Evolutionary conservation across 768 basidiomycete species (phyloP).

Genomic region (Suillus luteus): DNA sequence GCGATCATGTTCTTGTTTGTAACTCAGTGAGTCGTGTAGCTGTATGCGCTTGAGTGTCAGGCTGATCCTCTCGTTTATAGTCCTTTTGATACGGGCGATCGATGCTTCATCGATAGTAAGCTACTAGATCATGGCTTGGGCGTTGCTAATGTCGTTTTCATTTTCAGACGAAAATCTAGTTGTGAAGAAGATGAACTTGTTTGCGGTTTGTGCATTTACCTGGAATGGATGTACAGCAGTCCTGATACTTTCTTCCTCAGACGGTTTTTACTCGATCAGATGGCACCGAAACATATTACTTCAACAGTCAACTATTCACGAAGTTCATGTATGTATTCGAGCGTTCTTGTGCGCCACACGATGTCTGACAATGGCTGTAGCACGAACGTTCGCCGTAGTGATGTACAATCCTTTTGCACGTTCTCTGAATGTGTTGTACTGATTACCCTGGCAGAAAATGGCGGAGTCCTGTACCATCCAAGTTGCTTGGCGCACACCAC

Average conservation of each 20-base stretch:
- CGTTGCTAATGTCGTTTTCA: slow-evolving; percentile 7
- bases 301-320: slow-evolving; percentile 73
- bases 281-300: slow-evolving; percentile 80
- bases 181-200: slow-evolving; percentile 80
- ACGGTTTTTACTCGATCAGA: slow-evolving; percentile 73
- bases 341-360: slow-evolving; percentile 5
- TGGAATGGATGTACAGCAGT: not conserved
- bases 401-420: slow-evolving; percentile 38
- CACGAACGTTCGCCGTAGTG: slow-evolving; percentile 74
- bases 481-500: slow-evolving; percentile 73
- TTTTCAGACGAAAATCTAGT: slow-evolving; percentile 61
- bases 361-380: slow-evolving; percentile 33
- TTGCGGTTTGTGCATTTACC: slow-evolving; percentile 51
- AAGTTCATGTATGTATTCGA: slow-evolving; percentile 64
- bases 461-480: slow-evolving; percentile 69
- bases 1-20: slow-evolving; percentile 83
- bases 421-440: slow-evolving; percentile 5
- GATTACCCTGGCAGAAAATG: slow-evolving; percentile 52
- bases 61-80: slow-evolving; percentile 34
- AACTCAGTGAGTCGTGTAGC: slow-evolving; percentile 62
- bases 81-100: slow-evolving; percentile 81
- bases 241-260: slow-evolving; percentile 27
- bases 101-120: slow-evolving; percentile 71
- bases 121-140: not conserved
- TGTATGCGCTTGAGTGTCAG: slow-evolving; percentile 4